Percentiles rank a stretch among this genome's conserved stretches.
Evolutionary conservation across 805 yeast genomes (phyloP).

Genomic region (Ogataea glucozyma): DNA sequence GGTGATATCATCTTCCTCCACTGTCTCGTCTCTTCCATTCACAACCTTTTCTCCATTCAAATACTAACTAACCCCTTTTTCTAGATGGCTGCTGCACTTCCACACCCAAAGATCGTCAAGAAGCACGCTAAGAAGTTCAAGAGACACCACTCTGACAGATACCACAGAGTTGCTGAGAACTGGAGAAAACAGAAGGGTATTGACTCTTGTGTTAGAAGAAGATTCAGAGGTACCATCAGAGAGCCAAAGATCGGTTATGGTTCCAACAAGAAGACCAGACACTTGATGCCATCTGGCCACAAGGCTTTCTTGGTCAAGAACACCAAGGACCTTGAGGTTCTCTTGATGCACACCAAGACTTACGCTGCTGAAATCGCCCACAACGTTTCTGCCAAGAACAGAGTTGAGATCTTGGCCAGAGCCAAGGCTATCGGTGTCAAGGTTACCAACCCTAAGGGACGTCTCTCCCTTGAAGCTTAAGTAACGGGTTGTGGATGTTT

Average conservation of each 20-base stretch:
- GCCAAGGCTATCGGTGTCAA: conserved; percentile 98
- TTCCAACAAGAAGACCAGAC: conserved; percentile 98
- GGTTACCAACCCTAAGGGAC: conserved; percentile 99
- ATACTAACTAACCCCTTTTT: conserved; percentile 7
- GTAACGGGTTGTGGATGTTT: conserved; percentile 14
- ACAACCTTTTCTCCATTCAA: not conserved
- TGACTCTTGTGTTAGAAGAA: conserved; percentile 99
- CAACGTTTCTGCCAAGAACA: conserved; percentile 97
- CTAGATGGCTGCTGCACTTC: conserved; percentile 93
- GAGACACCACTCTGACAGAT: conserved; percentile 99
- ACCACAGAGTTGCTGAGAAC: conserved; percentile 95
- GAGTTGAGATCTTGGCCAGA: conserved; percentile 92
- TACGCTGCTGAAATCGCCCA: conserved; percentile 99
- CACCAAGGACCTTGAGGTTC: conserved; percentile 89
- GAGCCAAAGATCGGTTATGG: conserved; percentile 99
- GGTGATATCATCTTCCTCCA: not conserved
- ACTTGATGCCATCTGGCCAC: conserved; percentile 96
- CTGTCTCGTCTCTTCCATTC: not conserved
- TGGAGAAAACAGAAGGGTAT: conserved; percentile 99
- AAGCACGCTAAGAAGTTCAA: conserved; percentile 98
- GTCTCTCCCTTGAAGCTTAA: conserved; percentile 97
- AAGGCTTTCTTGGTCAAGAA: conserved; percentile 93
- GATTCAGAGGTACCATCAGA: conserved; percentile 98
- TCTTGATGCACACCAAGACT: conserved; percentile 95
- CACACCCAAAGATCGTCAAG: conserved; percentile 99